Evolutionary conservation across 176 grass and related monocot species (phyloP).

Genomic region (Juncus inflexus): DNA sequence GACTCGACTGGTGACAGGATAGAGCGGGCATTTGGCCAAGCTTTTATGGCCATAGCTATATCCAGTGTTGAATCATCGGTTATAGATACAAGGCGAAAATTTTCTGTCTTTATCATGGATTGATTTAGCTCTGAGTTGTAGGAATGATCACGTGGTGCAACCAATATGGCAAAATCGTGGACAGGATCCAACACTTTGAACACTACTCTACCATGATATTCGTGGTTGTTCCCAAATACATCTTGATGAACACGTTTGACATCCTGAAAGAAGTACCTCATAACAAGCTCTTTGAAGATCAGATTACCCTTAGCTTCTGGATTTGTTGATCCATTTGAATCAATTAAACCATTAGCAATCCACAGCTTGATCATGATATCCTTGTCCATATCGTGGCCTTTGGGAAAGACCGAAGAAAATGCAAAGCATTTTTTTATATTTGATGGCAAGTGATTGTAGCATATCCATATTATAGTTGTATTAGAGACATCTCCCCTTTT

Average conservation of each 20-base stretch:
- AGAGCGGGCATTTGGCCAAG: not conserved
- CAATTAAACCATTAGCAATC: not conserved
- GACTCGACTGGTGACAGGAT: not conserved
- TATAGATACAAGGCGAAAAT: not conserved
- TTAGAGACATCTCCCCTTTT: not conserved
- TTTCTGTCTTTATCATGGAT: not conserved
- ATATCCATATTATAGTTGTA: not conserved
- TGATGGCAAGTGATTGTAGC: constrained; percentile 17
- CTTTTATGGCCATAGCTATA: not conserved
- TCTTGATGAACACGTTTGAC: not conserved
- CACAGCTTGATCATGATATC: constrained; percentile 3
- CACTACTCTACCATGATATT: not conserved
- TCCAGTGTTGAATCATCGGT: not conserved
- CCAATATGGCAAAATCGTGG: not conserved
- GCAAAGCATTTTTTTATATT: constrained; percentile 10
- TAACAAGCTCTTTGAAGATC: constrained; percentile 7
- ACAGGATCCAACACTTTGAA: not conserved
- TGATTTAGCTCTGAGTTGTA: not conserved
- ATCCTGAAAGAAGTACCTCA: constrained; percentile 9
- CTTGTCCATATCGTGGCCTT: not conserved
- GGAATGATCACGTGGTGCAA: not conserved
- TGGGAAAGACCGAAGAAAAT: constrained; percentile 14
- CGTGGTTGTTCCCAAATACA: not conserved
- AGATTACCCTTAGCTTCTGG: not conserved
- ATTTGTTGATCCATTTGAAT: constrained; percentile 9